Evolutionary conservation across 768 basidiomycete species (phyloP).

Genomic region (Mycena galericulata): DNA sequence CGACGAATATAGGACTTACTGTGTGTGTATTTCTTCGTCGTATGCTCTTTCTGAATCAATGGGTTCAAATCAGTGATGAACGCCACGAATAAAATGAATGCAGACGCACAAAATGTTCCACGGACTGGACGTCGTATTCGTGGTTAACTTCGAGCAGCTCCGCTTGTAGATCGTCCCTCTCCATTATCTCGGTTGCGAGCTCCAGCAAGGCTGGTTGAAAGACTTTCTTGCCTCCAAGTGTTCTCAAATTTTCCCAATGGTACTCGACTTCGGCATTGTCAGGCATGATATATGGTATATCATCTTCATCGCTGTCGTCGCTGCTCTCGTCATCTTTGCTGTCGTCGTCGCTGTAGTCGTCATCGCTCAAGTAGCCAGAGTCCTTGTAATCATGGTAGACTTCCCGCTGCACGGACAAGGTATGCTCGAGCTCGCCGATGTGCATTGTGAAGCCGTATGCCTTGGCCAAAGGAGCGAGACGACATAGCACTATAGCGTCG

Average conservation of each 20-base stretch:
- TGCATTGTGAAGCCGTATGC: no score
- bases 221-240: not conserved
- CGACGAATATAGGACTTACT: not conserved
- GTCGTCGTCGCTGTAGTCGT: not conserved
- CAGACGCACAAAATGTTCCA: no score
- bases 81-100: no score
- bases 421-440: not conserved
- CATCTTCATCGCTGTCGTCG: no score
- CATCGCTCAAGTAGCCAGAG: no score
- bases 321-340: not conserved
- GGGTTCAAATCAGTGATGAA: no score
- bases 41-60: no score
- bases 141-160: not conserved
- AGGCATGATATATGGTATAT: not conserved
- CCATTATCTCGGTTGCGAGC: not conserved
- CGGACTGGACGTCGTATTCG: not conserved
- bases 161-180: not conserved
- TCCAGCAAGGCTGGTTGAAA: not conserved
- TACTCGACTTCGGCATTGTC: not conserved
- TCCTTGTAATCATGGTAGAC: slow-evolving; percentile 8
- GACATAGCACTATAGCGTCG: slow-evolving; percentile 11
- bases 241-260: not conserved
- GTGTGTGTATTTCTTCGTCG: not conserved
- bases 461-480: slow-evolving; percentile 17
- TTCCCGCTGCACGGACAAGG: not conserved